Base-by-base conservation (phyloP, 2,329 filamentous ascomycete genomes). In the Helminthosporium solani region DNA sequence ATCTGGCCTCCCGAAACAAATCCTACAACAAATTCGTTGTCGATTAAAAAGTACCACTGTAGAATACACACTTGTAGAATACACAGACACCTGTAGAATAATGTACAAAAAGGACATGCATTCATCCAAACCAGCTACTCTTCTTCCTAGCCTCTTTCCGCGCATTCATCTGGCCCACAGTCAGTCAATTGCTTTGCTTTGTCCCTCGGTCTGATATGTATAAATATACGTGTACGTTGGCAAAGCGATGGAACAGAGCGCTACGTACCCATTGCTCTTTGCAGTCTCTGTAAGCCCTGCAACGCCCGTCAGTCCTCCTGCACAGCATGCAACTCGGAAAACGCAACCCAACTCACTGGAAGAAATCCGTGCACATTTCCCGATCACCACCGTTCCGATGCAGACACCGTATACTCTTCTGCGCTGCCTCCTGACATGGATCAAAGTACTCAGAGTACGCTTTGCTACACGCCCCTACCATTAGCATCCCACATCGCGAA, bases 291-390 rank as follows among this genome's bases (percentile, higher is more conserved):
- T 96, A 97, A 40, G 90, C 90, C 73, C 90, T 95, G 31, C 9
- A 7, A 4, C 3, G 7, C 21, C n/a, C 18, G 16, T 21, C 14
- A 23, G 25, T 25, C 23, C 23, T 6, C 9, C 23, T 9, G 6
- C 9, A n/a, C 9, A 38, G 19, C 25, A 31, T 7, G 8, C 4
- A 31, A 14, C 4, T 12, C 7, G 28, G 9, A 12, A 5, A 31
- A 5, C 6, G 27, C 28, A 21, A 14, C 11, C 21, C 15, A 16
- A 50, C 63, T 49, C 69, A 96, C 90, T 96, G 89, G 67, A 99
- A 97, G 68, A 95, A 97, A 70, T 97, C 92, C 54, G 80, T 79
- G 67, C 94, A 99, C 87, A 97, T 87, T n/a, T 85, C 77, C 56
- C 85, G 82, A 66, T 97, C 90, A 12, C 88, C 91, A 18, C 81